phyloP scores from a whole-genome alignment of 2,329 filamentous ascomycete species.

The Xylaria digitata region DNA sequence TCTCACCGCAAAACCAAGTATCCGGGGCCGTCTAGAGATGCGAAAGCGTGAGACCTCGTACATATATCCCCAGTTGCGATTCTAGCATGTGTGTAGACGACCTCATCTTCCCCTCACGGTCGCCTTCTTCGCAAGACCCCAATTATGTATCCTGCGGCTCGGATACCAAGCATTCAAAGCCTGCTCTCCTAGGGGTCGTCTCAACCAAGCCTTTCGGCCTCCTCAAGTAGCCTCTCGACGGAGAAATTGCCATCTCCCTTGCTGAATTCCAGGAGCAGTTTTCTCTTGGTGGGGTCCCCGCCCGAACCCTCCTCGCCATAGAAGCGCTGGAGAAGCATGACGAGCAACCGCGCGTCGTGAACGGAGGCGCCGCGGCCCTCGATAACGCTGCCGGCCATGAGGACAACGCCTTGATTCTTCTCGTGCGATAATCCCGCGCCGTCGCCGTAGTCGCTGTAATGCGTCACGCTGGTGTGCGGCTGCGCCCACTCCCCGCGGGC shows the following conservation, averaged over 20 bases:
- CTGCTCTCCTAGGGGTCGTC: neutral
- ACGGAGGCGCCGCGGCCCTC: conserved; percentile 80
- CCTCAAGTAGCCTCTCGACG: conserved; percentile 86
- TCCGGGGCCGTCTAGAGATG: neutral
- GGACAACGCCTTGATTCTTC: conserved; percentile 78
- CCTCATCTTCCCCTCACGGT: neutral
- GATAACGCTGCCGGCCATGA: conserved; percentile 85
- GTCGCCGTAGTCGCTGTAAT: conserved; percentile 75
- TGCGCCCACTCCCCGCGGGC: conserved; percentile 86
- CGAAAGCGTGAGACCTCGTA: neutral
- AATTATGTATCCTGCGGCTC: neutral
- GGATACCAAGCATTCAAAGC: neutral
- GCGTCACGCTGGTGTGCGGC: conserved; percentile 93
- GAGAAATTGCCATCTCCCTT: conserved; percentile 82
- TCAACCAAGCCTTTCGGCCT: conserved; percentile 81
- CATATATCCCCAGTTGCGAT: neutral
- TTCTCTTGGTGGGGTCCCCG: conserved; percentile 71
- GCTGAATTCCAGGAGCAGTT: conserved; percentile 84
- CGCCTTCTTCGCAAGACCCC: neutral
- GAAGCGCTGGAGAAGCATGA: conserved; percentile 95
- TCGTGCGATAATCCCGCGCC: conserved; percentile 58
- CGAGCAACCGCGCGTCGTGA: conserved; percentile 87
- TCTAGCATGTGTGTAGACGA: neutral
- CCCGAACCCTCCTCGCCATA: conserved; percentile 72
- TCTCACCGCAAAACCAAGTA: neutral